Base-by-base conservation (phyloP, 768 basidiomycete genomes). In the Tylopilus felleus region DNA sequence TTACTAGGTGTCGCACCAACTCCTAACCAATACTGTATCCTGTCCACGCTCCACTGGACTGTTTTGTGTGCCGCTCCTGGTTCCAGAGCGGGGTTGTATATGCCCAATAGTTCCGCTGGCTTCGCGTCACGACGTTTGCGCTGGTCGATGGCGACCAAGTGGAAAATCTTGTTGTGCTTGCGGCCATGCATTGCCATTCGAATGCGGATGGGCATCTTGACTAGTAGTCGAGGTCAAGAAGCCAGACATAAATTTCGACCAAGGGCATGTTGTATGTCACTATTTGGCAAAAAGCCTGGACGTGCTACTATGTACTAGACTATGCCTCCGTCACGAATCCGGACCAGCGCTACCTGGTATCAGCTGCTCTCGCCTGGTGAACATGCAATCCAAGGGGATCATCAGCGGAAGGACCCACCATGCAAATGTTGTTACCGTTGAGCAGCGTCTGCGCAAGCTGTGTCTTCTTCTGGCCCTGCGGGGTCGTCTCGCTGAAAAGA, bases 391-490 rank as follows among this genome's bases (percentile, higher is more conserved):
- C 25, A 16, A n/a, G n/a, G 39, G 10, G 6, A 28, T 25, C 22
- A 16, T 16, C 51, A 1, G 49, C 35, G 22, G 17, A n/a, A 39
- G 43, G 25, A 69, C 85, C 52, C 60, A 92, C 94, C 86, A 98
- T 96, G 67, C 93, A 96, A 39, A 99, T 98, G 60, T 96, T 94
- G 73, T 93, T 96, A 14, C 93, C 93, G 65, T 96, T 96, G 55
- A 96, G 72, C 41, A 96, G 76, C 17, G 93, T 96, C 73, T 97
- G 93, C 2, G 86, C 82, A 12, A 98, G 79, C 54, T 84, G 80
- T 4, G 90, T 97, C 67, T 81, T 83, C 70, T 88, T 93, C 57
- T 75, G 83, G 25, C 88, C 89, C 68, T 91, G 77, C 1, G 90
- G 77, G n/a, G 92, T 95, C 13, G 73, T 84, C 73, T 97, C 93